Conservation (phyloP, 306 rosid species). For the Begonia peltatifolia region DNA sequence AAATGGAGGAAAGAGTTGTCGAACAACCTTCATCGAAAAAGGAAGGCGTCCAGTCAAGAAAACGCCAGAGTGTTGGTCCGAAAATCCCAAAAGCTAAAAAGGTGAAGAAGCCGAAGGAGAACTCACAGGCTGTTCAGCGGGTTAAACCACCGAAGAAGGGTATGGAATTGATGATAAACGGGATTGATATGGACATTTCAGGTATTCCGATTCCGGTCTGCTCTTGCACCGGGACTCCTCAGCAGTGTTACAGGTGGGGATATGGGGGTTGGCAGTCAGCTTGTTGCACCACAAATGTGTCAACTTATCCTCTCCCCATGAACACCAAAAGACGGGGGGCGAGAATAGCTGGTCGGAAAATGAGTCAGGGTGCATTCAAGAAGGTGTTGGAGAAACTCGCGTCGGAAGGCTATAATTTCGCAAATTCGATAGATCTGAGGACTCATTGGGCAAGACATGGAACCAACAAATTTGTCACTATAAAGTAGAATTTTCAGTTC, state of each 20-base stretch:
- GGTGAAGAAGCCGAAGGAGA: slow-evolving; percentile 73
- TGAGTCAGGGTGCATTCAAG: too few relatives aligned
- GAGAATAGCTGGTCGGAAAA: too few relatives aligned
- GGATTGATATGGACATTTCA: slow-evolving; percentile 77
- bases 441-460: too few relatives aligned
- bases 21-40: slow-evolving; percentile 38
- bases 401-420: too few relatives aligned
- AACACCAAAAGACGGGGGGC: too few relatives aligned
- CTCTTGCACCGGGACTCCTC: slow-evolving; percentile 85
- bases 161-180: slow-evolving; percentile 73
- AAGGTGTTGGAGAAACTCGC: too few relatives aligned
- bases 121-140: slow-evolving; percentile 43
- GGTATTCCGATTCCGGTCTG: slow-evolving; percentile 91
- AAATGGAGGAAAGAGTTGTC: slow-evolving; percentile 40
- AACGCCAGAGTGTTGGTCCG: slow-evolving; percentile 49
- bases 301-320: slow-evolving; percentile 52
- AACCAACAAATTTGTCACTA: too few relatives aligned
- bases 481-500: too few relatives aligned
- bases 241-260: slow-evolving; percentile 97
- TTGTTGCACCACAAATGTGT: slow-evolving; percentile 86
- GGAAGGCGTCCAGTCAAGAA: slow-evolving; percentile 51
- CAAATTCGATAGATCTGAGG: too few relatives aligned
- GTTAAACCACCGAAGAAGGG: slow-evolving; percentile 67
- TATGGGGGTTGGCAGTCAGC: slow-evolving; percentile 99
- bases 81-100: slow-evolving; percentile 73